phyloP scores from a whole-genome alignment of 2,329 filamentous ascomycete genomes.

The Curvularia lunata region DNA sequence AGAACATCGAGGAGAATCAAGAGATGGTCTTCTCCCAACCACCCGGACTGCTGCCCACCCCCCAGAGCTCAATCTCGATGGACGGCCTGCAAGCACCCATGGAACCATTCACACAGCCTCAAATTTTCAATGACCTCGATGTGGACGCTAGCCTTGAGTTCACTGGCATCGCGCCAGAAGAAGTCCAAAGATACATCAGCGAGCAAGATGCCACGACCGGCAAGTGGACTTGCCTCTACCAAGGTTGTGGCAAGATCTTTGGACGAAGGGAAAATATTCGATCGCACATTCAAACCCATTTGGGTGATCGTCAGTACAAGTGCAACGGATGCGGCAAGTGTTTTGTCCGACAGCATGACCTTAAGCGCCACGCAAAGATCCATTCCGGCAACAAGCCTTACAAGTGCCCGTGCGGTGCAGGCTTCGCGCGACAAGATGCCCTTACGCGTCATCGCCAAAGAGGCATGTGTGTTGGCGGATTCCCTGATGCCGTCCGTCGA shows the following conservation, averaged over 20 bases:
- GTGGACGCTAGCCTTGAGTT: constrained; percentile 70
- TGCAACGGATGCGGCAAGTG: constrained; percentile 94
- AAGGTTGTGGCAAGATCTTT: constrained; percentile 86
- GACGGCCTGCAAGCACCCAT: constrained; percentile 22
- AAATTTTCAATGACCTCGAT: constrained; percentile 53
- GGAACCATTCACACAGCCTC: constrained; percentile 29
- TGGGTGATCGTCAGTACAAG: constrained; percentile 93
- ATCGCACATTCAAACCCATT: constrained; percentile 95
- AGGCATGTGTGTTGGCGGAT: constrained; percentile 94
- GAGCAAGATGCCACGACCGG: constrained; percentile 53
- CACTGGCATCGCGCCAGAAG: constrained; percentile 86
- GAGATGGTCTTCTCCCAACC: constrained; percentile 43
- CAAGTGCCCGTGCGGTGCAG: constrained; percentile 91
- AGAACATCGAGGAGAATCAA: constrained; percentile 44
- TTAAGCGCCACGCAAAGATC: constrained; percentile 97
- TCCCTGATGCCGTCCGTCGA: constrained; percentile 77
- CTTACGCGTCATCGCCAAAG: constrained; percentile 92
- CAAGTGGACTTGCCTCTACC: constrained; percentile 58
- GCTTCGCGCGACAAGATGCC: constrained; percentile 93
- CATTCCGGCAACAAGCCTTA: constrained; percentile 96
- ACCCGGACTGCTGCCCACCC: constrained; percentile 36
- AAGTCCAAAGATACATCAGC: constrained; percentile 61
- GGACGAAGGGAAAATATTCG: constrained; percentile 99
- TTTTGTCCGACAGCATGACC: constrained; percentile 95
- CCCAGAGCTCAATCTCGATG: constrained; percentile 31